phyloP scores from a whole-genome alignment of 306 rosid species.

The Arachis stenosperma region DNA sequence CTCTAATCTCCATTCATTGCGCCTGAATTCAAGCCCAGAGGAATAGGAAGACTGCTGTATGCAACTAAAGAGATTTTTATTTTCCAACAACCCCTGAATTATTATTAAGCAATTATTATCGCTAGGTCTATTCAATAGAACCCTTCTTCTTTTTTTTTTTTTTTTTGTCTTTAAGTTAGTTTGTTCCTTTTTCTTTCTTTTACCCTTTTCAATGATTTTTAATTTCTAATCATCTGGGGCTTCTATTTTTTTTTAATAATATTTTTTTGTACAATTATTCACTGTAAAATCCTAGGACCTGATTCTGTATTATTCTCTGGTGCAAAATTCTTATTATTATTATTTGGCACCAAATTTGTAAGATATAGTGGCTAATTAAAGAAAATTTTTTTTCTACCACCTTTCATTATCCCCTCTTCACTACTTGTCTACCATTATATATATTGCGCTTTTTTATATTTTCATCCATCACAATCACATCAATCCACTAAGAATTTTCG shows the following conservation, averaged over 20 bases:
- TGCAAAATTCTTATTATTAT: slow-evolving; percentile 54
- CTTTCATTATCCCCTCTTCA: slow-evolving; percentile 37
- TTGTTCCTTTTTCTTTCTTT: slow-evolving; percentile 10
- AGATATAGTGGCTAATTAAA: slow-evolving; percentile 68
- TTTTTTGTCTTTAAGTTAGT: slow-evolving; percentile 36
- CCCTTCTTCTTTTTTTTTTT: slow-evolving; percentile 24
- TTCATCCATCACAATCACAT: slow-evolving; percentile 53
- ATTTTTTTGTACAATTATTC: slow-evolving; percentile 49
- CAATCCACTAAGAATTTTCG: slow-evolving; percentile 46
- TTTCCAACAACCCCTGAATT: slow-evolving; percentile 49
- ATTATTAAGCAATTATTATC: slow-evolving; percentile 50
- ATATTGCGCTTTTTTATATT: slow-evolving; percentile 41
- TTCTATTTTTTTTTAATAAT: slow-evolving; percentile 19
- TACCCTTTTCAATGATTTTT: slow-evolving; percentile 46
- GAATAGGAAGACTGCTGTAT: slow-evolving; percentile 56
- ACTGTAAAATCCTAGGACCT: slow-evolving; percentile 69
- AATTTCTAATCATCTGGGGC: slow-evolving; percentile 53
- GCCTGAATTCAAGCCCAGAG: slow-evolving; percentile 51
- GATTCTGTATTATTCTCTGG: slow-evolving; percentile 60
- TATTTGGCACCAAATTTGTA: slow-evolving; percentile 58
- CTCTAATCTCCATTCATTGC: slow-evolving; percentile 60
- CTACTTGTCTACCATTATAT: slow-evolving; percentile 13
- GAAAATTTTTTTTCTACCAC: slow-evolving; percentile 37
- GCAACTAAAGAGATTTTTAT: slow-evolving; percentile 54
- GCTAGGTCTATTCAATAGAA: slow-evolving; percentile 48